Conservation (phyloP, 805 yeast species). For the Candida fluviatilis region DNA sequence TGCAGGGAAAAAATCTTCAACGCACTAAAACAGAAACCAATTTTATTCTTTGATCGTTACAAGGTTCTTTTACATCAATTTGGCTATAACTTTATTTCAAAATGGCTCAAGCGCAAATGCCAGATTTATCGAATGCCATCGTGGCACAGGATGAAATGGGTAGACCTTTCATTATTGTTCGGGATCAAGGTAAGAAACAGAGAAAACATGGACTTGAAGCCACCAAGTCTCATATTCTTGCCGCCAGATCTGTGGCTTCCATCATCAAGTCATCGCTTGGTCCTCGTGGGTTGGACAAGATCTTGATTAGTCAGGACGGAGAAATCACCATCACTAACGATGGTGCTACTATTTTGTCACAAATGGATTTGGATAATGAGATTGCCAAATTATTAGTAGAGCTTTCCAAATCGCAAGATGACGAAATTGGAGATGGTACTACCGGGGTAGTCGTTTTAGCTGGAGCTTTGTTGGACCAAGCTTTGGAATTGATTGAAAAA, state of each 20-base stretch:
- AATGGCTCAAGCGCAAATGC: slow-evolving; percentile 42
- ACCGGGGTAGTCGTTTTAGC: slow-evolving; percentile 98
- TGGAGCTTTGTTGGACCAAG: slow-evolving; percentile 90
- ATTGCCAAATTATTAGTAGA: slow-evolving; percentile 95
- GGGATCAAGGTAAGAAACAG: slow-evolving; percentile 79
- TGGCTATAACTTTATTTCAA: no score
- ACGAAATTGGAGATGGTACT: slow-evolving; percentile 98
- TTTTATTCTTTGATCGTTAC: no score
- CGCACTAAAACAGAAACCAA: no score
- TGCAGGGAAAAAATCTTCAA: not conserved
- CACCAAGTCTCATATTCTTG: slow-evolving; percentile 79
- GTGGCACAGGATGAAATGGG: slow-evolving; percentile 99
- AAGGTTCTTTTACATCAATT: no score
- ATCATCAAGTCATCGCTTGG: slow-evolving; percentile 92
- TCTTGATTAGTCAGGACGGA: slow-evolving; percentile 91
- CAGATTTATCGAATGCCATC: slow-evolving; percentile 96
- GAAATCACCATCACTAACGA: slow-evolving; percentile 98
- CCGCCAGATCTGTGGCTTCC: slow-evolving; percentile 92
- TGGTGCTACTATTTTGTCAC: slow-evolving; percentile 94
- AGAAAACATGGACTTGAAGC: slow-evolving; percentile 48
- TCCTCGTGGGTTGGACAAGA: slow-evolving; percentile 98
- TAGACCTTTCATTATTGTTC: slow-evolving; percentile 94
- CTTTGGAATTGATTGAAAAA: slow-evolving; percentile 87
- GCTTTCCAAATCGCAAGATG: slow-evolving; percentile 91
- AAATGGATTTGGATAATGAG: slow-evolving; percentile 94